Conservation (phyloP, 495 filamentous ascomycete species). For the Lasiosphaeria ovina region DNA sequence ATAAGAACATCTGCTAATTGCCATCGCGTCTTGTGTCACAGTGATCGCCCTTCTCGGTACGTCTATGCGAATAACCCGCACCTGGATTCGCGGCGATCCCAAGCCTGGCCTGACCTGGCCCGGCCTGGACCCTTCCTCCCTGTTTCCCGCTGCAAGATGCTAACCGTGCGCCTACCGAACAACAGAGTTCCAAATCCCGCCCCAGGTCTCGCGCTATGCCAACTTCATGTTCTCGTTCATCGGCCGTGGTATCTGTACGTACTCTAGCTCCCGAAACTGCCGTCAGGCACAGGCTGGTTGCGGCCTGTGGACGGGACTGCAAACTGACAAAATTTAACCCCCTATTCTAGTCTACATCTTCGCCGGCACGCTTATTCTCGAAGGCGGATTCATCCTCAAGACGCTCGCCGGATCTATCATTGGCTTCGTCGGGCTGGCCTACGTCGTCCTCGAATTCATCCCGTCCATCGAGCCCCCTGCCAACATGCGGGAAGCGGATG, state of each 20-base stretch:
- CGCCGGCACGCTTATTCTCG: constrained; percentile 78
- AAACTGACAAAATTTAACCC: constrained; percentile 1
- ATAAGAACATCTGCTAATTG: constrained; percentile 1
- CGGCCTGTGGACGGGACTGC: background rate
- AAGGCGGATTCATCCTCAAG: constrained; percentile 49
- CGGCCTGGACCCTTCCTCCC: background rate
- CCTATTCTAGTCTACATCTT: constrained; percentile 83
- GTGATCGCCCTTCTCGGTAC: constrained; percentile 57
- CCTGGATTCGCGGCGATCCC: constrained; percentile 21
- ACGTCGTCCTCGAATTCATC: constrained; percentile 85
- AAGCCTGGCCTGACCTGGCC: too few relatives aligned
- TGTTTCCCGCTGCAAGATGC: background rate
- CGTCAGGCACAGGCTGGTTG: background rate
- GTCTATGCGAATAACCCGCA: constrained; percentile 5
- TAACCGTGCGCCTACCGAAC: constrained; percentile 8
- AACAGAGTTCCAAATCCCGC: constrained; percentile 87
- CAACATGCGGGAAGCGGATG: constrained; percentile 93
- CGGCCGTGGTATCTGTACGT: constrained; percentile 91
- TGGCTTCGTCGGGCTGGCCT: constrained; percentile 72
- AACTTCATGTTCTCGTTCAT: constrained; percentile 97
- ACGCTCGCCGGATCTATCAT: constrained; percentile 69
- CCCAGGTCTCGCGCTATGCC: constrained; percentile 87
- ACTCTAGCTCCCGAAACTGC: background rate
- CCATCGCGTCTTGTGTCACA: constrained; percentile 24
- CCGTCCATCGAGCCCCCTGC: constrained; percentile 95